Conservation (phyloP, 78 protist species). For the Creolimax fragrantissima region DNA sequence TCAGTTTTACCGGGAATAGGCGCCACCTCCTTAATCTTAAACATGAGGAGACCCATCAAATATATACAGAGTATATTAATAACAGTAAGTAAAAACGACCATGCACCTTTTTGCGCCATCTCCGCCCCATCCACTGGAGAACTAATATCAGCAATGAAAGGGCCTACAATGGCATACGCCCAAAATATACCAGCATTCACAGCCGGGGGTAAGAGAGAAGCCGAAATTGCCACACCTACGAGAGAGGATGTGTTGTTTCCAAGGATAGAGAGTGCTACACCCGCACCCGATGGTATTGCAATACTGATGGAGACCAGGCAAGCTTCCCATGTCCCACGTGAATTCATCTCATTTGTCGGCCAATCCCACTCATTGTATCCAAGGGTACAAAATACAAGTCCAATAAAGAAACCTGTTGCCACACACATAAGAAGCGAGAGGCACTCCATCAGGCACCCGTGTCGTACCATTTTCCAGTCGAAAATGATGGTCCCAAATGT, state of each 20-base stretch:
- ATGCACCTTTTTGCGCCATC: neutral
- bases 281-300: slow-evolving; percentile 33
- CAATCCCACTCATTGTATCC: neutral
- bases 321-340: slow-evolving; percentile 23
- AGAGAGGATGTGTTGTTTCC: slow-evolving; percentile 15
- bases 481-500: slow-evolving; percentile 7
- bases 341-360: slow-evolving; percentile 11
- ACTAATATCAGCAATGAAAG: neutral
- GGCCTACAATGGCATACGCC: slow-evolving; percentile 21
- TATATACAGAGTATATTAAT: neutral
- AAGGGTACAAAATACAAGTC: neutral
- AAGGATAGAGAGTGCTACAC: slow-evolving; percentile 13
- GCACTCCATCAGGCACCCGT: neutral
- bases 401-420: slow-evolving; percentile 7
- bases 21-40: slow-evolving; percentile 23
- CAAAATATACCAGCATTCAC: slow-evolving; percentile 37
- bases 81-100: neutral
- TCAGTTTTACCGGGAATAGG: neutral
- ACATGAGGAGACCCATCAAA: neutral
- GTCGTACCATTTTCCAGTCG: slow-evolving; percentile 10
- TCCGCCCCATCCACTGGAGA: neutral
- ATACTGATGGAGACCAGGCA: neutral
- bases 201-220: slow-evolving; percentile 46
- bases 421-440: neutral
- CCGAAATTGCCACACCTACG: slow-evolving; percentile 54